These are phyloP conservation scores for Forsythia suspensa DNA, from an alignment of 257 asterid genomes.

Conservation along the genomic window DNA sequence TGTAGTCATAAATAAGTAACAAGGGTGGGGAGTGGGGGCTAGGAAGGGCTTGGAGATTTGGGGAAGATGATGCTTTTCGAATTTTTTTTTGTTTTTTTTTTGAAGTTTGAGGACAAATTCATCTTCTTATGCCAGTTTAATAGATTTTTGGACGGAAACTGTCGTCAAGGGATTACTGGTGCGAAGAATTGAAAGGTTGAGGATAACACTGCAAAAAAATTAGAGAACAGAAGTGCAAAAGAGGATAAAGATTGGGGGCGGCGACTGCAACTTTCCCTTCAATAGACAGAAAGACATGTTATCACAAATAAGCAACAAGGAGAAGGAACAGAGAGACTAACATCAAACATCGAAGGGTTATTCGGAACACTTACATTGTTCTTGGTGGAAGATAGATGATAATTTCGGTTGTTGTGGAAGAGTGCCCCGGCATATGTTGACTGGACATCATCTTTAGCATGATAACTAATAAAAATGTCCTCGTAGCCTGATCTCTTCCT, in stretches of 20 bases:
- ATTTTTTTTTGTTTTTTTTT: no score
- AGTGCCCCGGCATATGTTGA: slow-evolving; percentile 90
- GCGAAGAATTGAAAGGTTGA: background rate
- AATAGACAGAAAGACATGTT: background rate
- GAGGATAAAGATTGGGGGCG: background rate
- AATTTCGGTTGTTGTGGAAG: slow-evolving; percentile 84
- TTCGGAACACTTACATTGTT: slow-evolving; percentile 58
- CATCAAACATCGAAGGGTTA: background rate
- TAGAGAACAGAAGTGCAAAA: background rate
- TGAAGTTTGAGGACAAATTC: background rate
- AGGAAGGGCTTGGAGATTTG: background rate
- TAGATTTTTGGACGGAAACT: background rate
- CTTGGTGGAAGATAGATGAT: slow-evolving; percentile 59
- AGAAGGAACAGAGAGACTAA: background rate
- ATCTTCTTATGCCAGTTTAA: background rate
- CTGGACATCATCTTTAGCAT: slow-evolving; percentile 91
- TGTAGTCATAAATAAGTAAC: background rate
- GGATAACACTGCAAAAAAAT: background rate
- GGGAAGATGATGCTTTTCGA: background rate
- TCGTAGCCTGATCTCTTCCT: slow-evolving; percentile 80
- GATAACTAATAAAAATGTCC: slow-evolving; percentile 81
- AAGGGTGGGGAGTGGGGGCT: background rate
- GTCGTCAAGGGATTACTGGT: background rate
- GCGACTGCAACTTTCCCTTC: background rate
- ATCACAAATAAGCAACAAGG: background rate